These are phyloP conservation scores for Astraeus odoratus DNA, from an alignment of 768 basidiomycete genomes.

Conservation along the genomic window DNA sequence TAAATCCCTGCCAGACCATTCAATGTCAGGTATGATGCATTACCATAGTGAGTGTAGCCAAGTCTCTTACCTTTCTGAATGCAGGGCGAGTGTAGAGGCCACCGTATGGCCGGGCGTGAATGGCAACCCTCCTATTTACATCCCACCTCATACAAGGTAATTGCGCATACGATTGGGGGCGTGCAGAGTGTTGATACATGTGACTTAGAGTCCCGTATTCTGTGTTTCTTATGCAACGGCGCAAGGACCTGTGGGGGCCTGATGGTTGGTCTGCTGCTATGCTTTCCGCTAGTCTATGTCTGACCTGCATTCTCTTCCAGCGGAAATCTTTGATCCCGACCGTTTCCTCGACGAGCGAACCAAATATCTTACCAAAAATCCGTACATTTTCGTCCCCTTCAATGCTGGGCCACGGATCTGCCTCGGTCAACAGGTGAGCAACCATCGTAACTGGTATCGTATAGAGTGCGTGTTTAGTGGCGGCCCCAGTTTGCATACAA, in stretches of 20 bases:
- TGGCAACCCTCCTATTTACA: neutral
- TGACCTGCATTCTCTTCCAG: slow-evolving; percentile 5
- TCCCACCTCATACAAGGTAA: neutral
- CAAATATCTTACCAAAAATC: slow-evolving; percentile 48
- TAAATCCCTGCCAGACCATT: slow-evolving; percentile 10
- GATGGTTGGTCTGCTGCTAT: slow-evolving; percentile 20
- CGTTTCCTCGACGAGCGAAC: slow-evolving; percentile 56
- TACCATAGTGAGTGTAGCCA: too few species aligned
- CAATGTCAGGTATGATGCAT: slow-evolving; percentile 12
- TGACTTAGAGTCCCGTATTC: slow-evolving; percentile 8
- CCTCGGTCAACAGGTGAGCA: slow-evolving; percentile 39
- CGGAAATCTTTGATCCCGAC: slow-evolving; percentile 51
- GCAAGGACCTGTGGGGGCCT: slow-evolving; percentile 33
- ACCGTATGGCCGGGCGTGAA: neutral
- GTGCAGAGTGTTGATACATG: neutral
- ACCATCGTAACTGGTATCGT: neutral
- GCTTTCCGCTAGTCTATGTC: too few species aligned
- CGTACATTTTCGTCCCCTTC: slow-evolving; percentile 66
- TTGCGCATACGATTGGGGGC: neutral
- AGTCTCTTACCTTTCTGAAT: neutral
- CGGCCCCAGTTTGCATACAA: slow-evolving; percentile 46
- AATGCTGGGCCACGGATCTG: slow-evolving; percentile 64
- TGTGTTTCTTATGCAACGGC: slow-evolving; percentile 32
- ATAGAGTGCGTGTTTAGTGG: neutral
- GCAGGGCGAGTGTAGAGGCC: neutral